A percentile compares a stretch with the other conserved stretches of the same genome.
phyloP scores from a whole-genome alignment of 2,329 filamentous ascomycete genomes.

The Penicillium sp. region DNA sequence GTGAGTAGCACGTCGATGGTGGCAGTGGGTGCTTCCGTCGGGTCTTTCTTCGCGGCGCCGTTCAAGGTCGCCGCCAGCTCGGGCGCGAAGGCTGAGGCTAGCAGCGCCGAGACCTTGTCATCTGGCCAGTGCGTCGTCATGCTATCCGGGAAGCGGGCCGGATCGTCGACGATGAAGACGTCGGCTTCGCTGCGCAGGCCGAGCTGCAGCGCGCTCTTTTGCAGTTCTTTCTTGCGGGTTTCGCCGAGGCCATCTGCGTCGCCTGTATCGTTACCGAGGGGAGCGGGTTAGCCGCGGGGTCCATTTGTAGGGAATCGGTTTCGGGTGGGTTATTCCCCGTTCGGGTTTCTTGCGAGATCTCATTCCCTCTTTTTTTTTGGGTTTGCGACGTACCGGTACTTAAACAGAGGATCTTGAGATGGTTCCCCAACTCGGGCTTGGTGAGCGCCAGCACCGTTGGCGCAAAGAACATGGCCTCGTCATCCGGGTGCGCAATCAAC shows the following conservation, averaged over 20 bases:
- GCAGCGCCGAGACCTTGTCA: conserved; percentile 64
- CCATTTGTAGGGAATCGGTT: background rate
- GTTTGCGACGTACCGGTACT: conserved; percentile 64
- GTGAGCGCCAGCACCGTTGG: conserved; percentile 84
- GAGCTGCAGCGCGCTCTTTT: conserved; percentile 72
- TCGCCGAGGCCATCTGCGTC: conserved; percentile 84
- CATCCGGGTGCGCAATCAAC: conserved; percentile 94
- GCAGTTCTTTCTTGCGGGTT: conserved; percentile 76
- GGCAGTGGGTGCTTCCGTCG: conserved; percentile 46
- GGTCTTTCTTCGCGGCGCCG: conserved; percentile 32
- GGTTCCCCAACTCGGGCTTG: conserved; percentile 74
- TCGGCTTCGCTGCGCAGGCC: conserved; percentile 73
- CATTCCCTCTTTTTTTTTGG: background rate
- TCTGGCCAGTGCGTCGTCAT: conserved; percentile 79
- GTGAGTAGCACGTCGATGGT: conserved; percentile 81
- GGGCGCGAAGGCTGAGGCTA: conserved; percentile 72
- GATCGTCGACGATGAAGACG: conserved; percentile 79
- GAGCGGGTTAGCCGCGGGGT: background rate
- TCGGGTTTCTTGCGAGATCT: no score
- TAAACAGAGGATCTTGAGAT: conserved; percentile 89
- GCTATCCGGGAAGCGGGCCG: conserved; percentile 76
- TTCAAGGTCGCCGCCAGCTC: conserved; percentile 47
- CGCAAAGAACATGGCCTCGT: conserved; percentile 99
- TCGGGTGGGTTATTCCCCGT: no score
- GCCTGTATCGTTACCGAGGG: conserved; percentile 47